Evolutionary conservation across 495 filamentous ascomycete genomes (phyloP), one percentile per base, ranked within the genome.

Genomic region (Letharia columbiana): DNA sequence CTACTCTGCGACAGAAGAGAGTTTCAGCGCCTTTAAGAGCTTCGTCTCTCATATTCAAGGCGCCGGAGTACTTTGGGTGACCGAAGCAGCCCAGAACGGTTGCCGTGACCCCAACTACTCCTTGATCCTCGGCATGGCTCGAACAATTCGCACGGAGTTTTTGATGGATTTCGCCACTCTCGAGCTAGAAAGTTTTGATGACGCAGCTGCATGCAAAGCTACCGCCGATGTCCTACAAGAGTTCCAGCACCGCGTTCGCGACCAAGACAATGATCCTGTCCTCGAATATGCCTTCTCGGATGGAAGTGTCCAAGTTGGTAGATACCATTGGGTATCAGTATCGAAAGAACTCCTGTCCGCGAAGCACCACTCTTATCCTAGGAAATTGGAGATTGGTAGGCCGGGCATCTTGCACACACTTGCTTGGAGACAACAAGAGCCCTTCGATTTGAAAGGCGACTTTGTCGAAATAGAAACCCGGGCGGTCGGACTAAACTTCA

Each of bases 401-500:
- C 71, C 66, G 39, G 75, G 74, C 1, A 58, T 70, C 2, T 37
- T 78, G 8, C 66, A 74, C 28, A 71, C 72, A 1, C 37, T 78
- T 18, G 23, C 47, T 5, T 78, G 76, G 76, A 56, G 17, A 3
- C 52, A 15, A 41, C 76, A 28, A 28, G 45, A 17, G 49, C 65
- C 8, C 65, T 74, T 13, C 67, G 78, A 40, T 67, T 77, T 47
- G 74, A 77, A 62, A 54, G 79, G n/a, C 71, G 79, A 50, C 69
- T 78, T 9, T 64, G 76, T 70, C 0, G 42, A 74, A 44, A 63
- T 74, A 2, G 73, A 71, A 28, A 23, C 67, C 6, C 71, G 74
- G n/a, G 74, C 75, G 52, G 71, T 76, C 8, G 79, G 77, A 0
- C 44, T 81, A 0, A 80, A 80, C 45, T 79, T 80, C 63, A 74